Conservation (phyloP, 2,329 filamentous ascomycete species). For the Ceratocystis ficicola region DNA sequence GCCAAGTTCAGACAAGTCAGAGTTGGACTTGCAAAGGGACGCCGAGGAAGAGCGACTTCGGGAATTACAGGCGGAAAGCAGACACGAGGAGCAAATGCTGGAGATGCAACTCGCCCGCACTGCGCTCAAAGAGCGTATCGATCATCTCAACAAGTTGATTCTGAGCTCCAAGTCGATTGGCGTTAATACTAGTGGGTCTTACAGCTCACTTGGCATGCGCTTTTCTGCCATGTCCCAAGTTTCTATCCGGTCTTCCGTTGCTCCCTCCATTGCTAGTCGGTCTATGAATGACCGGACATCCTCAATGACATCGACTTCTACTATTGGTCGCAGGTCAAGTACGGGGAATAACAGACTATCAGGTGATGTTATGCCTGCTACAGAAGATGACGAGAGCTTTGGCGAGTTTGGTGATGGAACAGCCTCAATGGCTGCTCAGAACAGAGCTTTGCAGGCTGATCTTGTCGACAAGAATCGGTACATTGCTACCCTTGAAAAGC, state of each 20-base stretch:
- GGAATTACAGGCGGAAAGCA: conserved; percentile 68
- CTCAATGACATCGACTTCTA: conserved; percentile 55
- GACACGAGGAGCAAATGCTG: conserved; percentile 93
- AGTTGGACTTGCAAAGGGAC: conserved; percentile 47
- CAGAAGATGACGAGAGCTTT: conserved; percentile 54
- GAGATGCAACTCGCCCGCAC: conserved; percentile 97
- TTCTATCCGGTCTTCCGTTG: conserved; percentile 55
- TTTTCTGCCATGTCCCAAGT: conserved; percentile 51
- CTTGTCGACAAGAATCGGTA: conserved; percentile 95
- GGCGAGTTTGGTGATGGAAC: conserved; percentile 80
- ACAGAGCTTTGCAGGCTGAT: conserved; percentile 86
- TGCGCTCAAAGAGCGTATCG: conserved; percentile 90
- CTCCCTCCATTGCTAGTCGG: conserved; percentile 44
- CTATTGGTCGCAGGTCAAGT: conserved; percentile 44
- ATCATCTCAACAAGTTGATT: conserved; percentile 90
- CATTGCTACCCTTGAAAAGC: conserved; percentile 84
- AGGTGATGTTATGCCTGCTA: conserved; percentile 27
- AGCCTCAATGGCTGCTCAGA: conserved; percentile 71
- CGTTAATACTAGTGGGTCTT: conserved; percentile 67
- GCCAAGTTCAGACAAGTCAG: conserved; percentile 12
- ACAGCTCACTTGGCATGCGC: conserved; percentile 52
- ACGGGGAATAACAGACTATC: conserved; percentile 34
- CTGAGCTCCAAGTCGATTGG: conserved; percentile 91
- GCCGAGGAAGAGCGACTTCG: conserved; percentile 60
- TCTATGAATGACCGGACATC: conserved; percentile 50